Evolutionary conservation across 371 early-diverging fungal genomes (phyloP).

Genomic region (Catenaria anguillulae): DNA sequence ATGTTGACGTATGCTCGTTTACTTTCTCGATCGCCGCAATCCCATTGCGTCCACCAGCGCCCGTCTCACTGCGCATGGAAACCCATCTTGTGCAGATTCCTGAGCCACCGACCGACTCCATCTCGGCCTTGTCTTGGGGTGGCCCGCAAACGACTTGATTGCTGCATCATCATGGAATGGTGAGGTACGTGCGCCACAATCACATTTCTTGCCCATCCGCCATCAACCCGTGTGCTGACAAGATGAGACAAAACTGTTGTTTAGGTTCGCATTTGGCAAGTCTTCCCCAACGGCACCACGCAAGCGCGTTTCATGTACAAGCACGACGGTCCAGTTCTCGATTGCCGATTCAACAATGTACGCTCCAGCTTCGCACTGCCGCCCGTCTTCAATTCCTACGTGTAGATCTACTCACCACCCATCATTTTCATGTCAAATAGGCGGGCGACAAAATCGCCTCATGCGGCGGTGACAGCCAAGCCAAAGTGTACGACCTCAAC

Average conservation of each 20-base stretch:
- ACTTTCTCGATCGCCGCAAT: no score
- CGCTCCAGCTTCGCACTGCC: no score
- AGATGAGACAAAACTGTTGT: no score
- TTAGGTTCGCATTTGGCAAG: slow-evolving; percentile 81
- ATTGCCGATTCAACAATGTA: slow-evolving; percentile 75
- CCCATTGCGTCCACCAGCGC: no score
- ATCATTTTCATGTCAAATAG: slow-evolving; percentile 22
- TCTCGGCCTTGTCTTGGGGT: slow-evolving; percentile 62
- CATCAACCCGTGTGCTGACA: no score
- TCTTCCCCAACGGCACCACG: slow-evolving; percentile 51
- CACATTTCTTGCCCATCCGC: not conserved
- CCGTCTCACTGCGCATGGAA: no score
- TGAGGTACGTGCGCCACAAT: slow-evolving; percentile 56
- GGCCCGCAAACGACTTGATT: slow-evolving; percentile 64
- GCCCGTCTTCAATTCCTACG: no score
- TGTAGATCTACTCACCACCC: no score
- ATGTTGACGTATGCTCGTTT: no score
- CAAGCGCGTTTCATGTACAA: slow-evolving; percentile 57
- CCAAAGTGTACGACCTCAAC: slow-evolving; percentile 54
- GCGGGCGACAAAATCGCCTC: slow-evolving; percentile 75
- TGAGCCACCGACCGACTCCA: slow-evolving; percentile 62
- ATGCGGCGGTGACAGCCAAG: slow-evolving; percentile 75
- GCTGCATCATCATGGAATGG: slow-evolving; percentile 88
- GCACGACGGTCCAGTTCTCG: slow-evolving; percentile 74
- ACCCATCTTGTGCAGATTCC: no score